These are phyloP conservation scores for Vitis hybrid DNA, from an alignment of 177 flowering plant species.

Conservation along the genomic window DNA sequence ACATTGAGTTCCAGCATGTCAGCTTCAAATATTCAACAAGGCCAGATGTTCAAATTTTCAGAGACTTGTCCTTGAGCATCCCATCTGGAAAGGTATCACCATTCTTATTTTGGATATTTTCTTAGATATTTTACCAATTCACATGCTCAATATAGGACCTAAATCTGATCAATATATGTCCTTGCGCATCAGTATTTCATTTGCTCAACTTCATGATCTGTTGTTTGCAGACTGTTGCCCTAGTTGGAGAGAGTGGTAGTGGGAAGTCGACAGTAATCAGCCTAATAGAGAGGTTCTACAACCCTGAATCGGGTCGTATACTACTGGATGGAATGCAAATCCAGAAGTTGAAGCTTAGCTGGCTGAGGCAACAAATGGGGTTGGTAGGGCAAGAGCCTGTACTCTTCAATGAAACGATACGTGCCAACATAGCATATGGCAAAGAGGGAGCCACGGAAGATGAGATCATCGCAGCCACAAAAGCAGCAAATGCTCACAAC, in stretches of 20 bases:
- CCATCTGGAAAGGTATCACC: constrained; percentile 27
- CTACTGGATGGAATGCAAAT: constrained; percentile 1
- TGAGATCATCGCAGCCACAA: constrained; percentile 8
- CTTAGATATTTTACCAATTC: constrained; percentile 1
- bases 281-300: constrained; percentile 9
- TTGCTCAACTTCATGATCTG: no score
- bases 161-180: no score
- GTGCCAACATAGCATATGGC: constrained; percentile 12
- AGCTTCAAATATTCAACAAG: constrained; percentile 33
- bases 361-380: constrained; percentile 14
- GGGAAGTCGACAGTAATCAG: no score
- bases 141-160: background rate
- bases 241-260: no score
- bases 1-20: constrained; percentile 27
- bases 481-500: constrained; percentile 11
- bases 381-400: constrained; percentile 13
- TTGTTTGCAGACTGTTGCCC: no score
- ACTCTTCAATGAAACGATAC: constrained; percentile 11
- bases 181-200: no score
- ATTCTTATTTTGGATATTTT: constrained; percentile 7
- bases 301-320: constrained; percentile 3
- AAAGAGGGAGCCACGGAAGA: constrained; percentile 8
- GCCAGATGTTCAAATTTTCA: constrained; percentile 33
- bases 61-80: constrained; percentile 28
- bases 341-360: constrained; percentile 1